These are phyloP conservation scores for Suillus discolor DNA, from an alignment of 768 basidiomycete species.

Conservation along the genomic window DNA sequence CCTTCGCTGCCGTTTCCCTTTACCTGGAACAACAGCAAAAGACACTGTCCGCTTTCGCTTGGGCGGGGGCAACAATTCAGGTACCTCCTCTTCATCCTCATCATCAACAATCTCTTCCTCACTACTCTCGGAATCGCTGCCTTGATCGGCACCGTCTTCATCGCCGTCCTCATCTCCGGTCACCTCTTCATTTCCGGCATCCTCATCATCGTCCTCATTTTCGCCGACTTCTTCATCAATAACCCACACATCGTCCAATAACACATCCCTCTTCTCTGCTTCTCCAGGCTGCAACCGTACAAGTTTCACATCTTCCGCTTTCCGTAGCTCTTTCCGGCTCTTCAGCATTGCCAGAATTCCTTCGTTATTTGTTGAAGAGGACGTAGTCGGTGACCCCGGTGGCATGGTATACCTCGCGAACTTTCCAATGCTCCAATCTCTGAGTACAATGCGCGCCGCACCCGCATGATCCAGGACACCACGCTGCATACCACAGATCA, in stretches of 20 bases:
- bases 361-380: conserved; percentile 39
- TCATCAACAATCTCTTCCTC: conserved; percentile 48
- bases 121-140: conserved; percentile 38
- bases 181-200: conserved; percentile 42
- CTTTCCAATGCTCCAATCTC: conserved; percentile 81
- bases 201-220: conserved; percentile 33
- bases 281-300: conserved; percentile 51
- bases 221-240: conserved; percentile 35
- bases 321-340: conserved; percentile 71
- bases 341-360: conserved; percentile 47
- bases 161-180: conserved; percentile 32
- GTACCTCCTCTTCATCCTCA: conserved; percentile 39
- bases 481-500: conserved; percentile 45
- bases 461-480: conserved; percentile 71
- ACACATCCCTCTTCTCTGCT: conserved; percentile 44
- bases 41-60: conserved; percentile 52
- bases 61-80: conserved; percentile 34
- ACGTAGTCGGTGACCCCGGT: conserved; percentile 23
- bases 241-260: conserved; percentile 39
- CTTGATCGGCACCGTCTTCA: conserved; percentile 31
- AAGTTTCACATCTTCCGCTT: conserved; percentile 53
- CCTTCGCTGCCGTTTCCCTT: conserved; percentile 15
- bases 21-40: conserved; percentile 39
- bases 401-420: conserved; percentile 74
- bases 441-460: conserved; percentile 77